Conservation (phyloP, 2,329 filamentous ascomycete genomes). For the Plenodomus tracheiphilus region DNA sequence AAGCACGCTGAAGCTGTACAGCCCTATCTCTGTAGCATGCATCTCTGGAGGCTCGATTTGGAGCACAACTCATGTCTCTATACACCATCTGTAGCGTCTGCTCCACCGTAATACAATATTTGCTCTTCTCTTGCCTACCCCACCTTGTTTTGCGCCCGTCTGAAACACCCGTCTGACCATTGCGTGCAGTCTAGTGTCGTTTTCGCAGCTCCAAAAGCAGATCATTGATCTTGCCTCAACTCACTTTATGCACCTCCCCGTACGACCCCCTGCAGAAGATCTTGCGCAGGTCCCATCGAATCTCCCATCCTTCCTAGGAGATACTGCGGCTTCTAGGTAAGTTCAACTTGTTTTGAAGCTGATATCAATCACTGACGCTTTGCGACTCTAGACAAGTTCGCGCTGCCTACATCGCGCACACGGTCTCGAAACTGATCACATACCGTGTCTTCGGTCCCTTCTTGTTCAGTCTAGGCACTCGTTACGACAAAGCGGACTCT, state of each 20-base stretch:
- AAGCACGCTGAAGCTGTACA: slow-evolving; percentile 12
- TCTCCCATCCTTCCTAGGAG: slow-evolving; percentile 59
- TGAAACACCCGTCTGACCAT: slow-evolving; percentile 3
- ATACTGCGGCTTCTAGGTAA: slow-evolving; percentile 53
- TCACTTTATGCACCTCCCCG: slow-evolving; percentile 57
- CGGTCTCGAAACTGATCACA: slow-evolving; percentile 60
- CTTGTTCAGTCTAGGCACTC: slow-evolving; percentile 58
- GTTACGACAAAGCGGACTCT: slow-evolving; percentile 60
- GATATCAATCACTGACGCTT: background rate
- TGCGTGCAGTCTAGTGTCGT: slow-evolving; percentile 53
- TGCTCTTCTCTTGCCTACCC: background rate
- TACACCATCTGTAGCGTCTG: slow-evolving; percentile 11
- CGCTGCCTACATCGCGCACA: slow-evolving; percentile 58
- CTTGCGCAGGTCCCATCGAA: slow-evolving; percentile 56
- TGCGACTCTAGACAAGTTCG: slow-evolving; percentile 49
- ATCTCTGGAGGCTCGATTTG: slow-evolving; percentile 5
- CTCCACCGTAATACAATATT: slow-evolving; percentile 10
- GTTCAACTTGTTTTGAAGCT: slow-evolving; percentile 2
- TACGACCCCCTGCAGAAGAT: slow-evolving; percentile 55
- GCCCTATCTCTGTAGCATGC: slow-evolving; percentile 12
- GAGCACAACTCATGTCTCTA: slow-evolving; percentile 12
- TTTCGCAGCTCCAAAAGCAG: slow-evolving; percentile 55
- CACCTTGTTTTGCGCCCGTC: background rate
- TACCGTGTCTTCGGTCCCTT: slow-evolving; percentile 62
- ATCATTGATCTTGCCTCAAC: slow-evolving; percentile 57